phyloP scores from a whole-genome alignment of 768 basidiomycete species.

The Boletus tylopilopsis region DNA sequence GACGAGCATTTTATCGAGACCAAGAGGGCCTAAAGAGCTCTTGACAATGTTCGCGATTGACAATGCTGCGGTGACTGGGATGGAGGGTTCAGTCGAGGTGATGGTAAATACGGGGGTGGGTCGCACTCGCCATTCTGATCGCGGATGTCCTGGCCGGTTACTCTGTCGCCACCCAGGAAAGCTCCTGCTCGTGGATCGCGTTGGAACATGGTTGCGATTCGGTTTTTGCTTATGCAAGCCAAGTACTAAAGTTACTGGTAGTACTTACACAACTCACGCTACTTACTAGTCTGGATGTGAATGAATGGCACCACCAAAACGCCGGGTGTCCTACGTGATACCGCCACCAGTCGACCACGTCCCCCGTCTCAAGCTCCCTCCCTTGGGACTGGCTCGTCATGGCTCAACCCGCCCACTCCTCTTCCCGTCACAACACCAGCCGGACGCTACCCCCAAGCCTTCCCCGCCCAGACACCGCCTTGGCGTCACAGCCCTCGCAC shows the following conservation, averaged over 20 bases:
- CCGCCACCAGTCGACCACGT: slow-evolving; percentile 63
- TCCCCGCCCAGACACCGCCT: slow-evolving; percentile 80
- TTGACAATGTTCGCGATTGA: slow-evolving; percentile 98
- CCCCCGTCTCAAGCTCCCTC: slow-evolving; percentile 68
- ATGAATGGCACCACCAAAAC: slow-evolving; percentile 46
- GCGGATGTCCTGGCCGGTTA: slow-evolving; percentile 92
- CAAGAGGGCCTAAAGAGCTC: slow-evolving; percentile 92
- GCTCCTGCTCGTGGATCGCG: slow-evolving; percentile 89
- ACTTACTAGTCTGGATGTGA: slow-evolving; percentile 19
- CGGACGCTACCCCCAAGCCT: slow-evolving; percentile 18
- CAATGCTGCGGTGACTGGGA: slow-evolving; percentile 85
- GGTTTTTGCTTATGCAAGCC: slow-evolving; percentile 22
- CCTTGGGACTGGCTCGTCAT: slow-evolving; percentile 55
- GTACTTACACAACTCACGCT: too few species aligned
- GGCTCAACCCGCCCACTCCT: slow-evolving; percentile 72
- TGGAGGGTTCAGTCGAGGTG: not conserved
- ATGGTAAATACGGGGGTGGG: not conserved
- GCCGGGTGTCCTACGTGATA: slow-evolving; percentile 85
- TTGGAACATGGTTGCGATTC: slow-evolving; percentile 61
- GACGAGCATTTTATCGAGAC: slow-evolving; percentile 95
- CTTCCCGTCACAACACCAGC: slow-evolving; percentile 33
- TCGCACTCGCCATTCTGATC: slow-evolving; percentile 85
- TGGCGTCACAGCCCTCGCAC: slow-evolving; percentile 80
- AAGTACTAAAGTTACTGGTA: too few species aligned
- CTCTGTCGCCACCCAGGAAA: slow-evolving; percentile 90